Percentiles rank a stretch among this genome's conserved stretches.
phyloP scores from a whole-genome alignment of 208 protist species.

The Balamuthia mandrillaris region DNA sequence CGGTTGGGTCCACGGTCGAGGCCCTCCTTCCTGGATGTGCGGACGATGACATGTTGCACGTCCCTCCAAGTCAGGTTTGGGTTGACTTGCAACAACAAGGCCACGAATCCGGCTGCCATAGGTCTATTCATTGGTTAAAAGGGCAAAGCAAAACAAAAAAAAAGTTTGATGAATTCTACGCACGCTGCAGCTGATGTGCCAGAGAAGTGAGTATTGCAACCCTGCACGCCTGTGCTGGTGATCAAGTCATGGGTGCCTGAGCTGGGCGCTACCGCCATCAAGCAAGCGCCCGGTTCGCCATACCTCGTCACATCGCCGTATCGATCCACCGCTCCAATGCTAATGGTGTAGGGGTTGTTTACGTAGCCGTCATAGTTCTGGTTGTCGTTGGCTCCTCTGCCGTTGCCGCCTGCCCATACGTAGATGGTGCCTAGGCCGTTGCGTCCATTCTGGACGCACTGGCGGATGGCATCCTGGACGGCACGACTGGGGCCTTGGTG shows the following conservation, averaged over 20 bases:
- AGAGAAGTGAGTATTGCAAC: conserved; percentile 36
- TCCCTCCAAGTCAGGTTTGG: conserved; percentile 50
- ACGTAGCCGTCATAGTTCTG: conserved; percentile 60
- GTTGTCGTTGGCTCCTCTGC: conserved; percentile 30
- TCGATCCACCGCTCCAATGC: conserved; percentile 27
- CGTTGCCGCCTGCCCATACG: conserved; percentile 61
- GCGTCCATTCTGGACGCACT: no score
- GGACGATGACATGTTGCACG: conserved; percentile 45
- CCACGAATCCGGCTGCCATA: conserved; percentile 41
- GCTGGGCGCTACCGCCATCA: conserved; percentile 34
- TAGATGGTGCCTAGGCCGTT: conserved; percentile 45
- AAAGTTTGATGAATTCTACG: background rate
- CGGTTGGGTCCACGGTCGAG: background rate
- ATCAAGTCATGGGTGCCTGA: background rate
- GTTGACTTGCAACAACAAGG: conserved; percentile 45
- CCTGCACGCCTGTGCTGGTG: background rate
- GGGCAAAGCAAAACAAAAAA: background rate
- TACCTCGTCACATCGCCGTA: no score
- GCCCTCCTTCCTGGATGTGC: background rate
- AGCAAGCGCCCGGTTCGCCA: conserved; percentile 32
- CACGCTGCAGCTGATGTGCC: conserved; percentile 45
- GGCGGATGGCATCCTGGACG: no score
- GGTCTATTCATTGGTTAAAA: background rate
- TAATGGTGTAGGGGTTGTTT: conserved; percentile 54
- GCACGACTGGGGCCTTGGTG: no score